Percentiles rank a stretch among this genome's conserved stretches.
Conservation (phyloP, 2,329 filamentous ascomycete species). For the Trichoderma guizhouense region DNA sequence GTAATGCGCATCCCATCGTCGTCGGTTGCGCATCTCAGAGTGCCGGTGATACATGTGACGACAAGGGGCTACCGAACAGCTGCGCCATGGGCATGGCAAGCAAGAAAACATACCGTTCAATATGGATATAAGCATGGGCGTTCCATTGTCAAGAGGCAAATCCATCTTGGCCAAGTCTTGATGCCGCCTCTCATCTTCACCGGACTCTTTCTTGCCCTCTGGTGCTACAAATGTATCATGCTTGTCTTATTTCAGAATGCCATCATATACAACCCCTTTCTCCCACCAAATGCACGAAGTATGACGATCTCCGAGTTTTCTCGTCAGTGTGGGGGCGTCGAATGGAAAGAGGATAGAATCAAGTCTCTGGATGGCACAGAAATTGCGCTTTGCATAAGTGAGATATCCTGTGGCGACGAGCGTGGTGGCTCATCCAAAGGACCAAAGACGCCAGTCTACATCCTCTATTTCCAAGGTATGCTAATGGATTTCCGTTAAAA, state of each 20-base stretch:
- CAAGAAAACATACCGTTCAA: not conserved
- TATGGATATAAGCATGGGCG: not conserved
- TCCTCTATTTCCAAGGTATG: conserved; percentile 56
- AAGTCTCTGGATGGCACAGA: conserved; percentile 62
- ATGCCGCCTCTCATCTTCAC: conserved; percentile 65
- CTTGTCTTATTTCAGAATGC: conserved; percentile 76
- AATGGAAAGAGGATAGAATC: conserved; percentile 64
- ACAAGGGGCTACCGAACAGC: not conserved
- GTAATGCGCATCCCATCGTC: not conserved
- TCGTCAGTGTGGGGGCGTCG: conserved; percentile 55
- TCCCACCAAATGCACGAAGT: conserved; percentile 66
- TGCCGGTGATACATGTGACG: not conserved
- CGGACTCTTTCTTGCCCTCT: conserved; percentile 63
- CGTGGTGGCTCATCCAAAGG: conserved; percentile 1
- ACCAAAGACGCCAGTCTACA: conserved; percentile 42
- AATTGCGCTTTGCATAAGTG: conserved; percentile 57
- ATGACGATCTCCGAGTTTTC: conserved; percentile 66
- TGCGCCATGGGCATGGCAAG: not conserved
- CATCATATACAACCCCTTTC: conserved; percentile 76
- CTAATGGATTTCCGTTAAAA: not conserved
- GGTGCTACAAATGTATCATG: conserved; percentile 66
- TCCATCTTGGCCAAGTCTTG: conserved; percentile 42
- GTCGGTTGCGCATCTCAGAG: not conserved
- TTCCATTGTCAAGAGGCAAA: conserved; percentile 20
- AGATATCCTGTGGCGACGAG: conserved; percentile 27